These are phyloP conservation scores for Blastocystis sp. DNA, from an alignment of 352 stramenopile species.

Conservation along the genomic window DNA sequence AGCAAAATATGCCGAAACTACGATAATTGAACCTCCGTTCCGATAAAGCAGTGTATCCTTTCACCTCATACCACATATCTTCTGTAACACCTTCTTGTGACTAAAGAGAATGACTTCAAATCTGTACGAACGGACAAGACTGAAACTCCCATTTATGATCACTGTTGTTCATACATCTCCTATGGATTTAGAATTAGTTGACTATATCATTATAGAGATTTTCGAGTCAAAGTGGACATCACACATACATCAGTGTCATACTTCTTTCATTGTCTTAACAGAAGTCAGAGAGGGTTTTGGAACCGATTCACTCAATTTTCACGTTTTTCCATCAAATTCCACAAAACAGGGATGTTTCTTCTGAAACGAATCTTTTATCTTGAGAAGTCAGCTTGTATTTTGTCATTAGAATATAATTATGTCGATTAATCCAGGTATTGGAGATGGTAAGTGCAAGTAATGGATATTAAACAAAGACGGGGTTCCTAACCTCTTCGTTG, in stretches of 20 bases:
- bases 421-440: conserved; percentile 25
- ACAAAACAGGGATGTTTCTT: neutral
- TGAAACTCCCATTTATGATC: too few relatives aligned
- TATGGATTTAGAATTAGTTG: too few relatives aligned
- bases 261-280: too few relatives aligned
- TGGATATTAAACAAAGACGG: neutral
- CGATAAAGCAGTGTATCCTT: conserved; percentile 17
- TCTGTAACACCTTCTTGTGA: too few relatives aligned
- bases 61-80: conserved; percentile 40
- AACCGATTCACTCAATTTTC: neutral
- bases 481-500: neutral
- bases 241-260: too few relatives aligned
- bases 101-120: too few relatives aligned
- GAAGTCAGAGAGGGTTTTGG: too few relatives aligned
- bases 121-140: too few relatives aligned
- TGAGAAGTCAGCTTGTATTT: neutral
- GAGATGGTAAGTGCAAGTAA: neutral
- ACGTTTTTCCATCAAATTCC: neutral
- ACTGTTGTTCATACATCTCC: too few relatives aligned
- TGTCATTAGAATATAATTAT: neutral
- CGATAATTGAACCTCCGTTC: conserved; percentile 15
- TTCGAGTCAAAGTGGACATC: too few relatives aligned
- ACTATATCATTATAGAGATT: too few relatives aligned
- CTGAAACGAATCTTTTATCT: neutral
- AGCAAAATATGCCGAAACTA: neutral